Evolutionary conservation across 2,329 filamentous ascomycete genomes (phyloP).

Genomic region (Thielaviopsis punctulata): DNA sequence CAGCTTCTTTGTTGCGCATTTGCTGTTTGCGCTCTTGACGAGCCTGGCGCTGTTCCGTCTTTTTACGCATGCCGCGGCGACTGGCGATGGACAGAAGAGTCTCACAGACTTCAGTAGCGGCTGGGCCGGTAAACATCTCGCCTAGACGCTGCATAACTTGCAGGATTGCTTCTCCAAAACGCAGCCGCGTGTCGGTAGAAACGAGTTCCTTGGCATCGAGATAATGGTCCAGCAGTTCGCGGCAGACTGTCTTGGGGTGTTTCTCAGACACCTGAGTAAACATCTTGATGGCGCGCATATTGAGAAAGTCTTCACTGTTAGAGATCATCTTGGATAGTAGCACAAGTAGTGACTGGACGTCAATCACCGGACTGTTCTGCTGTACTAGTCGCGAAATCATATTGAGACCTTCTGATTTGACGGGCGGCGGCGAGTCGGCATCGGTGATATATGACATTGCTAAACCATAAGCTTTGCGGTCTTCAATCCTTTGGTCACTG

Average conservation of each 20-base stretch:
- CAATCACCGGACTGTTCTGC: conserved; percentile 38
- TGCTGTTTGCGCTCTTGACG: conserved; percentile 31
- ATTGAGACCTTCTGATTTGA: conserved; percentile 48
- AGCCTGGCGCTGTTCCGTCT: conserved; percentile 38
- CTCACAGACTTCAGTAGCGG: conserved; percentile 34
- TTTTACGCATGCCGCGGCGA: conserved; percentile 41
- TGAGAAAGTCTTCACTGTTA: conserved; percentile 55
- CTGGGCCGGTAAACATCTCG: conserved; percentile 35
- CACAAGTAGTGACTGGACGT: conserved; percentile 47
- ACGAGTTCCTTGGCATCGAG: conserved; percentile 43
- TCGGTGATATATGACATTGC: conserved; percentile 47
- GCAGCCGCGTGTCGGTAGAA: conserved; percentile 44
- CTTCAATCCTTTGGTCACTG: conserved; percentile 35
- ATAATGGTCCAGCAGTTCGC: conserved; percentile 50
- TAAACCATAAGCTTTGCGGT: conserved; percentile 43
- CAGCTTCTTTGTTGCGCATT: conserved; percentile 30
- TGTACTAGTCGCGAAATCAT: conserved; percentile 41
- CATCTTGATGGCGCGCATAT: conserved; percentile 47
- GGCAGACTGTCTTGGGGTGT: conserved; percentile 44
- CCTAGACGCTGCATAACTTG: conserved; percentile 46
- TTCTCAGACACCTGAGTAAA: conserved; percentile 42
- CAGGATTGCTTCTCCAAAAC: conserved; percentile 50
- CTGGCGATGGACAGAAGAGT: conserved; percentile 47
- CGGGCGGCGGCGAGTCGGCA: conserved; percentile 44
- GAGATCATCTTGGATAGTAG: conserved; percentile 46